Evolutionary conservation across 768 basidiomycete genomes (phyloP), one percentile per base, ranked within the genome.

Genomic region (Trametes maxima): DNA sequence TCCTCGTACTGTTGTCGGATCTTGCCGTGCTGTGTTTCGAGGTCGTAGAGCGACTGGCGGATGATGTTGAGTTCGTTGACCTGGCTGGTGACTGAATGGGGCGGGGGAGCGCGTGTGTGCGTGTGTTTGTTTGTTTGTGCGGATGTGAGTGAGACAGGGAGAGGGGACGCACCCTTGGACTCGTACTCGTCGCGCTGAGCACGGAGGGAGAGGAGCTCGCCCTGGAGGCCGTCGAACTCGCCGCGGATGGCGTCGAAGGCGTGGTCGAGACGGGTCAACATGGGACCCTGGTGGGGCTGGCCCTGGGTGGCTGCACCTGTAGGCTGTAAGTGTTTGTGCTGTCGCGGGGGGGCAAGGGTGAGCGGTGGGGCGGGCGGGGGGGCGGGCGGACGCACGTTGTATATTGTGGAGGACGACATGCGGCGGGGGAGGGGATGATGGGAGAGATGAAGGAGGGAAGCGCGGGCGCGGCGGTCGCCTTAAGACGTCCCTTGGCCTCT

Each of bases 21-120:
- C 79, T 95, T 93, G 63, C 81, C 82, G 67, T 98, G 94, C 63
- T 91, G 89, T 0, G 86, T 78, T 72, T 99, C 96, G 57, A 99
- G 87, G 65, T 98, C 94, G 70, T 95, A 95, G 12, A 98, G 80
- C 2, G 90, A 86, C 69, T 94, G 89, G 37, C 94, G 85, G 69
- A 99, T 94, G 70, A 89, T 86, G 66, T 89, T 91, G 56, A 98
- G 79, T 72, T 98, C 96, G 72, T 87, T 90, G 63, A 98, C 87
- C 75, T 98, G 96, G 25, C 80, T 80, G 5, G 83, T 82, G 50
- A 93, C 92, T 93, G 71, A 0, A 22, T n/a, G n/a, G n/a, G n/a
- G n/a, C n/a, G 22, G 37, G 49, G 57, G 45, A 24, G 36, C 16
- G 17, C 2, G n/a, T 49, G 35, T 47, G 35, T 48, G 59, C 37